Base-by-base conservation (phyloP, 2,329 filamentous ascomycete genomes). In the Epichloe sylvatica region DNA sequence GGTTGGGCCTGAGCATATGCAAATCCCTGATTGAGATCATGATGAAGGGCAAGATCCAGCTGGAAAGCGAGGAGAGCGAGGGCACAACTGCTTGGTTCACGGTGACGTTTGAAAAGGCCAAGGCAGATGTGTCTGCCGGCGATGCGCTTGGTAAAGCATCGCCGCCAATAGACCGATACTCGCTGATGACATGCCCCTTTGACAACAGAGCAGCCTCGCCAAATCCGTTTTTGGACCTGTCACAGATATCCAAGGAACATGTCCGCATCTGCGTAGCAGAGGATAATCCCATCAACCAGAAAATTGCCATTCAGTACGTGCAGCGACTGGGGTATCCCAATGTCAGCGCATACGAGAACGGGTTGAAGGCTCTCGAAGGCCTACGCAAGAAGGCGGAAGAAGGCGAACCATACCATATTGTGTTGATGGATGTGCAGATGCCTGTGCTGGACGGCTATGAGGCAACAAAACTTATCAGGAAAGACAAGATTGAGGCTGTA, bases 401-500 rank as follows among this genome's bases (percentile, higher is more conserved):
- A 54, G 83, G 83, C 1, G 72, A 72, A 8, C 90, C 89, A 0
- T 96, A 94, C 67, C 89, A 96, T 60, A 76, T 96, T 34, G 83
- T 94, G 39, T 76, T 96, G 42, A 96, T 96, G 90, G 90, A 96
- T 63, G 88, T 94, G 3, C 89, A 95, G 67, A 96, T 96, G 90
- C 90, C 90, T 0, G 81, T 94, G 3, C 77, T 94, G 8, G 90
- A 96, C 63, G 90, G 90, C 5, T 95, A 95, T 62, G 86, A 94
- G 65, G 89, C 90, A 1, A 96, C 90, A 0, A 84, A 84, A 55
- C 76, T 88, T 51, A 80, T 96, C 42, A 82, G 90, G 9, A 79
- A 80, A 56, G 89, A 96, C 63, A 64, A 78, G 0, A 77, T 88
- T 51, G 83, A 88, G 36, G 77, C 78, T 7, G 87, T 97, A 11